These are phyloP conservation scores for Gossypium sturtianum DNA, from an alignment of 345 rosid species.

Conservation along the genomic window DNA sequence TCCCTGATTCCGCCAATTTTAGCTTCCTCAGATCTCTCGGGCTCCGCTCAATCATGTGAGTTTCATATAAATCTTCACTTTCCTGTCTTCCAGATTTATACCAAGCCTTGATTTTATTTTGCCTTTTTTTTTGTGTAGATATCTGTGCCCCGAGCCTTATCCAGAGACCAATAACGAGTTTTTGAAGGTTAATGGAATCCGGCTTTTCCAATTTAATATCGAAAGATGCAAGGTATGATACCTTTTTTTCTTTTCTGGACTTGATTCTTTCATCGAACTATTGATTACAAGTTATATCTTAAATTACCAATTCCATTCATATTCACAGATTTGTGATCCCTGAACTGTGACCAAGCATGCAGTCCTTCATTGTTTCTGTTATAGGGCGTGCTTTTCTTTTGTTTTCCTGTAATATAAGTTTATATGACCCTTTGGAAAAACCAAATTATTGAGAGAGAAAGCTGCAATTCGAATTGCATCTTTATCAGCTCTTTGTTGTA, in stretches of 20 bases:
- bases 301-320: background rate
- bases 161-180: constrained; percentile 38
- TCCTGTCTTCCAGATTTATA: no score
- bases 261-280: background rate
- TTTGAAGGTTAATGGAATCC: constrained; percentile 35
- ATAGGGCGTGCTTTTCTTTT: no score
- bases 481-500: no score
- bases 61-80: background rate
- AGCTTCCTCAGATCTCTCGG: constrained; percentile 38
- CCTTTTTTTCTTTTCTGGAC: background rate
- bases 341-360: no score
- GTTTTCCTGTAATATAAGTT: no score
- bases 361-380: no score
- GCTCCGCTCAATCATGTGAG: constrained; percentile 53
- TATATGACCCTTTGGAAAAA: no score
- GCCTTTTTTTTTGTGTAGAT: constrained; percentile 20
- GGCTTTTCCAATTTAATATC: constrained; percentile 53
- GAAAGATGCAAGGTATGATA: constrained; percentile 15
- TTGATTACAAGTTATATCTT: background rate
- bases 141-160: constrained; percentile 47
- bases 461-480: no score
- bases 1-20: constrained; percentile 32
- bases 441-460: no score
- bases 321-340: no score
- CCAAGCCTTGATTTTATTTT: no score